Base-by-base conservation (phyloP, 441 rosid species). In the Theobroma grandiflorum region DNA sequence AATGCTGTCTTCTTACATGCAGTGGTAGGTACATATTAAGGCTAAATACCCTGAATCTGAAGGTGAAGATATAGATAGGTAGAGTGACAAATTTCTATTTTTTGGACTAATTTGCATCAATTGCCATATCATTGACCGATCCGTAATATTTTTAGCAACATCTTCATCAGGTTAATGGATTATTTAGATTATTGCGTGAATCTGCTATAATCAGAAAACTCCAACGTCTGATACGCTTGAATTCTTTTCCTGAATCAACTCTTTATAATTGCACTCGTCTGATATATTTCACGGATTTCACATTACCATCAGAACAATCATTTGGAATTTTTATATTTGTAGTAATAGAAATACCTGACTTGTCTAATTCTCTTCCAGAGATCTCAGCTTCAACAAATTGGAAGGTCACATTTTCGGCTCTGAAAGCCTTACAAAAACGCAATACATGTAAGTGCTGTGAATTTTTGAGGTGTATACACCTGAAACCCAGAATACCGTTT, bases 341-440 rank as follows among this genome's bases (percentile, higher is more conserved):
- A 37, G 6, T 31, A 53, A n/a, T 12, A 26, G 64, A 73, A 20
- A 6, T 33, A 50, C 10, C 37, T 59, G 45, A 12, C 16, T 79
- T 62, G 33, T 11, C 35, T 66, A 1, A 8, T 35, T 53, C 49
- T 73, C 57, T 20, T 78, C 37, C 83, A 88, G 90, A 76, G 90
- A 88, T 79, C 87, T 88, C 83, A 86, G 85, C 80, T 88, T 82
- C 86, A 88, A 88, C 78, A 81, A 78, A 73, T 78, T 84, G 75
- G 80, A 77, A 55, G 89, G 88, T 59, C 68, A 50, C 62, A 72
- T 84, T 80, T 57, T 79, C 49, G 70, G 80, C 76, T 69, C 79
- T 59, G 80, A 73, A 70, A 65, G 59, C 20, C 74, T 85, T 37
- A n/a, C 4, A 38, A 55, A 0, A 9, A 37, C 80, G 71, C 75